phyloP scores from a whole-genome alignment of 164 flowering plant genomes.

The Vitis rotundifolia region DNA sequence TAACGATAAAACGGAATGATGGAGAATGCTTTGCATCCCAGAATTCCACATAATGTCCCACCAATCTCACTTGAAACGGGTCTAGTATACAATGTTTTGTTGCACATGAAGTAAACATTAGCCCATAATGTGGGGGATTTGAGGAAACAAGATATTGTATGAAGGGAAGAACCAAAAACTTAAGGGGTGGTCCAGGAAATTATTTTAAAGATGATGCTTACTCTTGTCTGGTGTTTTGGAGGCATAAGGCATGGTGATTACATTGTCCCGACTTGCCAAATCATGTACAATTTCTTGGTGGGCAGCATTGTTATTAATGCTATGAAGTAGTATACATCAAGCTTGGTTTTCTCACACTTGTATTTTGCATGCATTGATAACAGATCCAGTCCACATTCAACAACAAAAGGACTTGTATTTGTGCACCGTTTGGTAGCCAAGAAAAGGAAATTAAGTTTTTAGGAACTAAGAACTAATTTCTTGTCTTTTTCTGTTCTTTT shows the following conservation, averaged over 20 bases:
- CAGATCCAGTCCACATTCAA: no score
- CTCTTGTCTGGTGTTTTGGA: constrained; percentile 28
- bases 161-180: neutral
- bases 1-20: no score
- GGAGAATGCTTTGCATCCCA: neutral
- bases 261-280: constrained; percentile 23
- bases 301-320: constrained; percentile 1
- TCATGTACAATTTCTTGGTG: constrained; percentile 4
- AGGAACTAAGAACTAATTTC: no score
- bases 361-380: neutral
- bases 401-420: no score
- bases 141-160: constrained; percentile 9
- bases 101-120: constrained; percentile 19
- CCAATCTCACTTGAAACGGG: neutral
- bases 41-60: neutral
- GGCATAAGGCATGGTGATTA: constrained; percentile 11
- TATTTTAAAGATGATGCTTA: constrained; percentile 1
- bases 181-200: constrained; percentile 6
- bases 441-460: no score
- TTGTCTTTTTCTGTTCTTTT: no score
- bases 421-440: no score
- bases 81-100: constrained; percentile 1
- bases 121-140: constrained; percentile 9
- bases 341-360: neutral
- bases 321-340: no score